Conservation (phyloP, 1,139 yeast genomes). For the Geotrichum cucujoidarum region DNA sequence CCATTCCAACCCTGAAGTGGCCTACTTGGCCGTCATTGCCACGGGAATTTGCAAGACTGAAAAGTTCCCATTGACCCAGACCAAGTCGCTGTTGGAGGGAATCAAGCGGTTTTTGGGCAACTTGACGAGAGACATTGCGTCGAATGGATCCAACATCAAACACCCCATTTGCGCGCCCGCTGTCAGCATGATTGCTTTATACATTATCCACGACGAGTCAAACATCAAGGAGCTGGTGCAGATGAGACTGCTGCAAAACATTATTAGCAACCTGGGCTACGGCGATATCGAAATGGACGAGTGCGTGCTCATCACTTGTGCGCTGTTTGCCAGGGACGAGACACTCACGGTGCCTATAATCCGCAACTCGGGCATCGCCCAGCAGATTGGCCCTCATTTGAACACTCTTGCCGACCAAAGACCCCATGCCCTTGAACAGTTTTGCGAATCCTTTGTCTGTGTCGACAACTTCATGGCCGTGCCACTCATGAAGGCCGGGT, state of each 20-base stretch:
- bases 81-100: neutral
- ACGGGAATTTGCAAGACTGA: neutral
- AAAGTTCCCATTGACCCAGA: neutral
- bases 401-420: neutral
- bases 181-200: neutral
- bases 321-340: neutral
- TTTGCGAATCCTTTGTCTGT: neutral
- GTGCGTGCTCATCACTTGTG: neutral
- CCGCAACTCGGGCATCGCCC: neutral
- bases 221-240: neutral
- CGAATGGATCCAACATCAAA: neutral
- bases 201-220: neutral
- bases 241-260: neutral
- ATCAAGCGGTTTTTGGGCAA: neutral
- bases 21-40: neutral
- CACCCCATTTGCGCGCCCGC: neutral
- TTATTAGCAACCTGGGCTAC: neutral
- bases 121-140: neutral
- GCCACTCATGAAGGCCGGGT: conserved; percentile 1
- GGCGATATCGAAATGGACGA: neutral
- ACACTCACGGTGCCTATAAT: neutral
- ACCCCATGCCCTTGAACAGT: neutral
- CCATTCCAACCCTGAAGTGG: neutral
- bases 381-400: neutral
- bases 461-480: neutral